Base-by-base conservation (phyloP, 768 basidiomycete genomes). In the Paxillus ammoniavirescens region DNA sequence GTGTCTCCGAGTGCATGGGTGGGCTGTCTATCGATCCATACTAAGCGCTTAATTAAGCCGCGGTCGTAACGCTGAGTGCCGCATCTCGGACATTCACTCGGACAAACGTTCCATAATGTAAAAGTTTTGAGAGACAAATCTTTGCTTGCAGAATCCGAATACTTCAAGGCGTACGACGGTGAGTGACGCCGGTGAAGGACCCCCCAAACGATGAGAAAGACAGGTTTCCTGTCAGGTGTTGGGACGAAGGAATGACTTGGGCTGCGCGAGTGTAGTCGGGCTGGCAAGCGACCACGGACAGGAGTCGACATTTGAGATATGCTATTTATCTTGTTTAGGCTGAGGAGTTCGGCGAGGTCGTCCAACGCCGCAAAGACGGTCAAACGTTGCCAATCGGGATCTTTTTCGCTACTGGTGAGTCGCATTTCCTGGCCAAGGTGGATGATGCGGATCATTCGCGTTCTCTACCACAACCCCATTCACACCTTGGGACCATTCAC, bases 291-390 rank as follows among this genome's bases (percentile, higher is more conserved):
- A 40, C 52, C 54, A 8, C 45, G 2, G 10, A 17, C 6, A 15
- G 28, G 50, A 31, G 48, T 58, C 2, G 59, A 47, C 14, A 44
- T 50, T 18, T 17, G 50, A 10, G 59, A 49, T 61, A 57, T 62
- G 28, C 56, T 61, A 36, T 65, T 62, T 42, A 65, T 58, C 50
- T 61, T 70, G 54, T 84, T 74, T 3, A 86, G 83, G 53, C 79
- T 83, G 28, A 89, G 73, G 14, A 89, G 73, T 8, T 82, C 82
- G 3, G 82, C 77, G 0, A 89, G 77, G 59, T 87, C 85, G 57
- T 89, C 86, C 1, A 89, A 70, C 8, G 75, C 67, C 36, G 70
- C 73, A 8, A 88, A 67, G n/a, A n/a, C n/a, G n/a, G 59, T 85
- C 78, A 53, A 89, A 75, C 37, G 78, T 81, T 18, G 72, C 59